Base-by-base conservation (phyloP, 768 basidiomycete genomes). In the Termitomyces sp. region DNA sequence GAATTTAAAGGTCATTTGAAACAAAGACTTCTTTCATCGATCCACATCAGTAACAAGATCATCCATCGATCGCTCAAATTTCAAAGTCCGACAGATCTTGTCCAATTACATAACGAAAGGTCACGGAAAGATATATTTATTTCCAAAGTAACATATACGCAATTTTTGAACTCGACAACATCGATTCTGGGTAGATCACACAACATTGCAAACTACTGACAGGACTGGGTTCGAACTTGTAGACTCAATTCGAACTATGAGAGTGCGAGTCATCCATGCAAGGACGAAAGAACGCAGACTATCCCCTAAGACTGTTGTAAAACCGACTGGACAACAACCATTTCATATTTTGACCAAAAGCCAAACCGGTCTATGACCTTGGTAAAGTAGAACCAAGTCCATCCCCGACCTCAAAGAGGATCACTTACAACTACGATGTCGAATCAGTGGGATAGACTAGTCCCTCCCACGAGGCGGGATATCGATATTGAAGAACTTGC, bases 401-500 rank as follows among this genome's bases (percentile, higher is more conserved):
- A 27, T 30, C 37, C 50, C n/a, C n/a, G 24, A 24, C 20, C 4
- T 50, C 16, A 32, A 33, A 24, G 18, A 33, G 34, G 20, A 33
- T 44, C 55, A 37, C 22, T 30, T 30, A 45, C 40, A 10, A 10
- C 16, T 30, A 16, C 16, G 34, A 18, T 7, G 8, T 12, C 14
- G 10, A n/a, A 44, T 59, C 27, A 59, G n/a, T 46, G 45, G 42
- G 57, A 52, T 8, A 32, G 32, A 39, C 5, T 50, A n/a, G 5
- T 37, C 12, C 39, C 40, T 45, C 26, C n/a, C 46, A 42, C 56
- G 53, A 14, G 67, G 60, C 26, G 54, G 40, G 26, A 71, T 68
- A 24, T 69, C 63, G 22, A 77, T 65, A 40, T 65, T 65, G 37
- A 74, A 68, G 49, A 73, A 74, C 34, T 78, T 76, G 16, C 82